These are phyloP conservation scores for Orbilia ellipsospora DNA, from an alignment of 2,329 filamentous ascomycete species.

Conservation along the genomic window DNA sequence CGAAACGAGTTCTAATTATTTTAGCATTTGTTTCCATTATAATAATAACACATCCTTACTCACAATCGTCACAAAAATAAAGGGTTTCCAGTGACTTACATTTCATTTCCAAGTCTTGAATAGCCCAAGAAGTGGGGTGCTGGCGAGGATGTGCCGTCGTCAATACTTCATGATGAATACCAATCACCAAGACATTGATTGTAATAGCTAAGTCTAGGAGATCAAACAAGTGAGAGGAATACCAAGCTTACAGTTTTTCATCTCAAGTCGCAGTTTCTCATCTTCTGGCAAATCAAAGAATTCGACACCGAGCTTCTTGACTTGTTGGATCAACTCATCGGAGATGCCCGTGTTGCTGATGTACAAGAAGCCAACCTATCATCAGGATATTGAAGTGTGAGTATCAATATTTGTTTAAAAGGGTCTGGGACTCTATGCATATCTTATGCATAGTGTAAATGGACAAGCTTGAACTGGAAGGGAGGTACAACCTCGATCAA, in stretches of 20 bases:
- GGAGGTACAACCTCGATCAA: constrained; percentile 70
- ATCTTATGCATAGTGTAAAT: background rate
- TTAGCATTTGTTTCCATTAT: background rate
- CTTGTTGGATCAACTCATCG: constrained; percentile 72
- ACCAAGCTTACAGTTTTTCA: constrained; percentile 59
- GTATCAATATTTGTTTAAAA: constrained; percentile 7
- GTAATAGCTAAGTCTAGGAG: too few species aligned
- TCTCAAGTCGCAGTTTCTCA: constrained; percentile 72
- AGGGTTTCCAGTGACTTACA: constrained; percentile 59
- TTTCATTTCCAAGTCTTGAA: constrained; percentile 73
- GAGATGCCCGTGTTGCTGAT: constrained; percentile 81
- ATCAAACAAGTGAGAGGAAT: background rate
- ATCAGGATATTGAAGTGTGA: background rate
- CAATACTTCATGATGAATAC: background rate
- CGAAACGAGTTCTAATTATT: constrained; percentile 72
- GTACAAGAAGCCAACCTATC: constrained; percentile 81
- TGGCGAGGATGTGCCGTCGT: constrained; percentile 26
- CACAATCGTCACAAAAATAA: background rate
- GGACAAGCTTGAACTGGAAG: background rate
- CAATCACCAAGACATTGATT: too few species aligned
- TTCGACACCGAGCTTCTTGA: constrained; percentile 74
- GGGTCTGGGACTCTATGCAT: background rate
- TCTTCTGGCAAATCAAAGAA: constrained; percentile 82
- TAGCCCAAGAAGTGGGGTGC: constrained; percentile 78
- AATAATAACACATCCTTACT: background rate